Evolutionary conservation across 2,329 filamentous ascomycete species (phyloP), one percentile per base, ranked within the genome.

Genomic region (Tolypocladium inflatum): DNA sequence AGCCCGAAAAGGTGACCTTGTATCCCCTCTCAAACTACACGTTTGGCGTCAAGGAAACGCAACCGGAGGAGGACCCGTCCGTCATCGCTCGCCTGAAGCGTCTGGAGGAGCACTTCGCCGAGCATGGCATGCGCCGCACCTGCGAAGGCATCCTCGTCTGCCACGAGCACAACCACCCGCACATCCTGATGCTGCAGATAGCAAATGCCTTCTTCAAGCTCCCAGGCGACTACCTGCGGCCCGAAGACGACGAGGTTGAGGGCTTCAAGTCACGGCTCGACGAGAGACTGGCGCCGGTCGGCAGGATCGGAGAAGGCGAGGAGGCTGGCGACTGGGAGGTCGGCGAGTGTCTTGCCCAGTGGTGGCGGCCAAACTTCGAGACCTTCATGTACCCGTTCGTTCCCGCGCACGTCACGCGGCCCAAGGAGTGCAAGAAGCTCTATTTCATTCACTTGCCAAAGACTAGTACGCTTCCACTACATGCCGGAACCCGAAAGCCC

Each of bases 301-400:
- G 91, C 57, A 87, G 88, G 54, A 85, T 90, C 33, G 89, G 91
- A 61, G 89, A 95, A 73, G 90, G 89, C 55, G 90, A 94, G 66
- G 92, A 93, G 71, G 89, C 90, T 63, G 73, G 71, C 21, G 91
- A 96, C 70, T 99, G 94, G 94, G 83, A 95, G 72, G 86, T 99
- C 65, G 91, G 90, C 66, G 94, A 97, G 72, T 96, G 92, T 54
- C 81, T 99, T 58, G 93, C 94, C 57, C 92, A 97, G 76, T 99
- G 94, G 94, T 99, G 93, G 91, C 83, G 94, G 59, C 94, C 94
- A 57, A 99, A 97, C 78, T 97, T 97, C 71, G 94, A 99, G 80
- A 97, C 94, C 2, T 97, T 97, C 80, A 97, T 99, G 91, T 99
- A 99, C 72, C 94, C 94, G 0, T 99, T 97, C 74, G 88, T 97